Conservation (phyloP, 2,329 filamentous ascomycete species). For the Fusarium staphyleae region DNA sequence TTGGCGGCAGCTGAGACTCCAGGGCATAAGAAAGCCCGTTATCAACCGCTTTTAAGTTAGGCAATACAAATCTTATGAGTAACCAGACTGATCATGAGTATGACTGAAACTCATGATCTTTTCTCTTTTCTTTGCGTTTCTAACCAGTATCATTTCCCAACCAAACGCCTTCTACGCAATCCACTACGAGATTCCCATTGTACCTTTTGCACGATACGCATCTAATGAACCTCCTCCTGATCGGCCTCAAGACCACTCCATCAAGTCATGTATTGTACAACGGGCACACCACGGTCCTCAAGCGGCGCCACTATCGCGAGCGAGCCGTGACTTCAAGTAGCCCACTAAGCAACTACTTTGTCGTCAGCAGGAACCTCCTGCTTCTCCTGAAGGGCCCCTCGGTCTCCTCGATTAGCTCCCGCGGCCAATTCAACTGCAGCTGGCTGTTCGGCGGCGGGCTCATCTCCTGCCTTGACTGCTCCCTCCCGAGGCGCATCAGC, state of each 20-base stretch:
- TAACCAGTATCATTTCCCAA: slow-evolving; percentile 25
- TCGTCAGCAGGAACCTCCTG: slow-evolving; percentile 4
- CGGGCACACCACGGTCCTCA: background rate
- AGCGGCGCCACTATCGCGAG: background rate
- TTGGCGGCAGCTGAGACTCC: too few relatives aligned
- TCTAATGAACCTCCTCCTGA: background rate
- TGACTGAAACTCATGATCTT: background rate
- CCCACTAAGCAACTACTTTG: slow-evolving; percentile 24
- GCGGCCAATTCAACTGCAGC: background rate
- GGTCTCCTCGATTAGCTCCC: slow-evolving; percentile 1
- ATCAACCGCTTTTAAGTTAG: too few relatives aligned
- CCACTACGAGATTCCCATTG: slow-evolving; percentile 5
- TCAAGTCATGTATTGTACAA: slow-evolving; percentile 35
- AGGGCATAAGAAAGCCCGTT: too few relatives aligned
- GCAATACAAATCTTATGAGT: too few relatives aligned
- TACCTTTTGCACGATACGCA: slow-evolving; percentile 8
- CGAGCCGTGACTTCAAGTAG: background rate
- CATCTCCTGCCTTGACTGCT: slow-evolving; percentile 15
- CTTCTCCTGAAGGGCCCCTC: slow-evolving; percentile 17
- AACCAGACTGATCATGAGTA: too few relatives aligned
- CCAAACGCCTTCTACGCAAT: slow-evolving; percentile 37
- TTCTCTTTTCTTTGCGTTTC: slow-evolving; percentile 10
- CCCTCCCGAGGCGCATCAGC: slow-evolving; percentile 10
- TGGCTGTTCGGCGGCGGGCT: slow-evolving; percentile 2
- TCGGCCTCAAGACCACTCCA: slow-evolving; percentile 6